Conservation (phyloP, 225 moss, liverwort and hornwort species). For the Pseudoscleropodium purum region DNA sequence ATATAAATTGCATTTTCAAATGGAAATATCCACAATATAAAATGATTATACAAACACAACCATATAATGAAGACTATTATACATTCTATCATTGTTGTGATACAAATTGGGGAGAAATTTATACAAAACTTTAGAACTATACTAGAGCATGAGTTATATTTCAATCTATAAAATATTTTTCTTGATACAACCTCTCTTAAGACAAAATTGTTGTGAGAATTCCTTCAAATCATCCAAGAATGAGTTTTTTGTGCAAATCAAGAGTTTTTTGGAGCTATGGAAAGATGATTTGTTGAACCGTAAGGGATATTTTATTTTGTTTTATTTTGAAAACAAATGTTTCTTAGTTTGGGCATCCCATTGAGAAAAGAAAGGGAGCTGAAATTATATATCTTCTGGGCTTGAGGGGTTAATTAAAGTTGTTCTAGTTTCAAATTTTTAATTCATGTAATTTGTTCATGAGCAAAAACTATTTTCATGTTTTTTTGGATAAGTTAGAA, state of each 20-base stretch:
- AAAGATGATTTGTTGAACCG: too few species aligned
- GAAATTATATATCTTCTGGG: not conserved
- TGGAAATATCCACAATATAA: not conserved
- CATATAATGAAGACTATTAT: not conserved
- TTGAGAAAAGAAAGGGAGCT: rapidly evolving
- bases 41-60: not conserved
- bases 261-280: not conserved
- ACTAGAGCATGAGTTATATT: too few species aligned
- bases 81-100: not conserved
- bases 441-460: not conserved
- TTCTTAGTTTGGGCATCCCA: not conserved
- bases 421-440: not conserved
- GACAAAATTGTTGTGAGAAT: not conserved
- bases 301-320: not conserved
- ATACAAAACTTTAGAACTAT: not conserved
- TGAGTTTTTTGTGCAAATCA: not conserved
- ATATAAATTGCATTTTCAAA: not conserved
- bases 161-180: not conserved
- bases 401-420: not conserved
- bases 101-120: not conserved
- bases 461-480: not conserved
- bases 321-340: not conserved
- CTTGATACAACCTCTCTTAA: too few species aligned
- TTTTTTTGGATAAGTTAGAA: not conserved
- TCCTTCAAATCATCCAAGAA: not conserved